These are phyloP conservation scores for Ophiostoma piceae DNA, from an alignment of 2,329 filamentous ascomycete genomes.

Conservation along the genomic window DNA sequence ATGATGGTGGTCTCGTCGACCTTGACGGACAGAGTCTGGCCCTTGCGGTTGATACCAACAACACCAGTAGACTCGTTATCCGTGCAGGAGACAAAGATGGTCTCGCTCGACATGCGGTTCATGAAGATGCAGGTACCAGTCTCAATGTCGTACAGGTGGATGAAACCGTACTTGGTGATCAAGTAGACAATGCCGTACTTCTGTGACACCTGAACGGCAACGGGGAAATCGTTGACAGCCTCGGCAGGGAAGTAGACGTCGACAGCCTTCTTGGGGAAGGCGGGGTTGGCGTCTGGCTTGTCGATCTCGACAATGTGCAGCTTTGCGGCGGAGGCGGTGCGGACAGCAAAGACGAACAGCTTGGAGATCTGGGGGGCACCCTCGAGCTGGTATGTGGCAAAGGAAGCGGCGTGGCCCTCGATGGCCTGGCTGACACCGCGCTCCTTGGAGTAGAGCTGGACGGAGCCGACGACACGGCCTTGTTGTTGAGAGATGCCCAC, in stretches of 20 bases:
- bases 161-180: conserved; percentile 98
- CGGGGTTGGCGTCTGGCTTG: conserved; percentile 80
- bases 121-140: conserved; percentile 95
- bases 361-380: conserved; percentile 87
- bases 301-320: conserved; percentile 97
- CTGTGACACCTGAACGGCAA: conserved; percentile 92
- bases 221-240: conserved; percentile 93
- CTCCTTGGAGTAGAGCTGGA: conserved; percentile 96
- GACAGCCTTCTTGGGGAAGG: conserved; percentile 91
- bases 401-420: conserved; percentile 92
- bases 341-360: conserved; percentile 93
- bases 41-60: conserved; percentile 93
- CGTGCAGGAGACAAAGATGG: conserved; percentile 88
- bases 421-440: conserved; percentile 96
- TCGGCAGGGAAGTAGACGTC: conserved; percentile 97
- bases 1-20: conserved; percentile 90
- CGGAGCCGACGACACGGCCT: conserved; percentile 87
- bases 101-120: conserved; percentile 99
- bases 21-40: conserved; percentile 89
- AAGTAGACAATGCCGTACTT: conserved; percentile 97
- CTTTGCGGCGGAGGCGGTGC: conserved; percentile 84
- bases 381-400: conserved; percentile 82
- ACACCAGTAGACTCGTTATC: conserved; percentile 83
- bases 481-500: conserved; percentile 93
- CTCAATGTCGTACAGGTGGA: conserved; percentile 97